Evolutionary conservation across 208 protist genomes (phyloP).

Genomic region (Balamuthia mandrillaris): DNA sequence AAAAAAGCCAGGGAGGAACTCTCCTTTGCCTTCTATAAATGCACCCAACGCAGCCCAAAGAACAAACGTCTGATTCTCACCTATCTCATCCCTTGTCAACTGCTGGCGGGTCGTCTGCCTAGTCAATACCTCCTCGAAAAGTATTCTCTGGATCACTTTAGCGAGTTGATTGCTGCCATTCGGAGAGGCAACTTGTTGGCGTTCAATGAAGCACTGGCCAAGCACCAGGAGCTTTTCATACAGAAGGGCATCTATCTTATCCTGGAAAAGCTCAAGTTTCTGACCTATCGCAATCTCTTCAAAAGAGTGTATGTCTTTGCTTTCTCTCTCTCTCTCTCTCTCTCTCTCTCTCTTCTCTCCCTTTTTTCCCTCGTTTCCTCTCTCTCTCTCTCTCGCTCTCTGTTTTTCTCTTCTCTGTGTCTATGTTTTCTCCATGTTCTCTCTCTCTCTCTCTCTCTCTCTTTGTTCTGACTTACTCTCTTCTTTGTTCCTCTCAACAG

Average conservation of each 20-base stretch:
- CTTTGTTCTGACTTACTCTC: no score
- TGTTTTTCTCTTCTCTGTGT: no score
- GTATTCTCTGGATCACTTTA: constrained; percentile 41
- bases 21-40: constrained; percentile 2
- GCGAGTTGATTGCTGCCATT: constrained; percentile 20
- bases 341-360: no score
- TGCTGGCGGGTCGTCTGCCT: constrained; percentile 4
- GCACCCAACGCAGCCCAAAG: not conserved
- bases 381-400: no score
- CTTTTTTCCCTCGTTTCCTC: no score
- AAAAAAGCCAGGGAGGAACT: constrained; percentile 26
- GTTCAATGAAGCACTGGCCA: not conserved
- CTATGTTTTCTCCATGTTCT: no score
- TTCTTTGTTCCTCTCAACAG: no score
- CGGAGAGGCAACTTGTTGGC: constrained; percentile 2
- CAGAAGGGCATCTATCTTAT: constrained; percentile 44
- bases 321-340: no score
- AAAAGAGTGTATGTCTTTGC: not conserved
- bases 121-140: not conserved
- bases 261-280: constrained; percentile 27
- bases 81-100: constrained; percentile 41
- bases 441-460: no score
- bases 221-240: constrained; percentile 34
- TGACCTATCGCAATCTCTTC: constrained; percentile 53
- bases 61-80: constrained; percentile 47